Base-by-base conservation (phyloP, 495 filamentous ascomycete species). In the Margaritispora aquatica region DNA sequence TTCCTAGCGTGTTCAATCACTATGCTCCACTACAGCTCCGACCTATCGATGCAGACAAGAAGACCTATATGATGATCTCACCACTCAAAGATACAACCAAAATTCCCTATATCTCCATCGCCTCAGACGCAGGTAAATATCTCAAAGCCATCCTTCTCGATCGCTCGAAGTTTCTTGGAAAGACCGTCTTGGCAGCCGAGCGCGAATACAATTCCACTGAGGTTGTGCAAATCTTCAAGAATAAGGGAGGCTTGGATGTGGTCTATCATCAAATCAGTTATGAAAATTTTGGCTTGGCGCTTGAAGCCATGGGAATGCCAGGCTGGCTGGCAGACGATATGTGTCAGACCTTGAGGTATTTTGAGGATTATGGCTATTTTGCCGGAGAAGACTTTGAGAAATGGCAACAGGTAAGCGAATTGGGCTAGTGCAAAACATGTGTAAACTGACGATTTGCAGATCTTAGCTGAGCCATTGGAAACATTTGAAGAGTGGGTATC, bases 1-100 rank as follows among this genome's bases (percentile, higher is more conserved):
- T 78, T 41, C 73, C 78, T 0, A 84, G 78, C 26, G 75, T 75
- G 64, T 86, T 77, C 72, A 84, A 82, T 78, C 68, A 68, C 57
- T 81, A 80, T 63, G 49, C 72, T 26, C 23, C 36, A 22, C n/a
- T 24, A 26, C 22, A 21, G 19, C 17, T 51, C 41, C 24, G 29
- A n/a, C 44, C 52, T 2, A 21, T 26, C n/a, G 55, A 64, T 8
- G 55, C 58, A 26, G 62, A 64, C 51, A 61, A 54, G 19, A 54
- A 54, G 41, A 10, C 34, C 20, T 77, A 73, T 62, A 71, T 69
- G 24, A 51, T 81, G n/a, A 57, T 63, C 1, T 46, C 79, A 21
- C 74, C 80, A 15, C 59, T 74, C 51, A 63, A 66, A 7, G 56
- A 70, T 20, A 73, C 79, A 8, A 27, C 26, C 5, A 50, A 55